Evolutionary conservation across 148 eudicot species (phyloP), one percentile per base, ranked within the genome.

Genomic region (Silene conica): DNA sequence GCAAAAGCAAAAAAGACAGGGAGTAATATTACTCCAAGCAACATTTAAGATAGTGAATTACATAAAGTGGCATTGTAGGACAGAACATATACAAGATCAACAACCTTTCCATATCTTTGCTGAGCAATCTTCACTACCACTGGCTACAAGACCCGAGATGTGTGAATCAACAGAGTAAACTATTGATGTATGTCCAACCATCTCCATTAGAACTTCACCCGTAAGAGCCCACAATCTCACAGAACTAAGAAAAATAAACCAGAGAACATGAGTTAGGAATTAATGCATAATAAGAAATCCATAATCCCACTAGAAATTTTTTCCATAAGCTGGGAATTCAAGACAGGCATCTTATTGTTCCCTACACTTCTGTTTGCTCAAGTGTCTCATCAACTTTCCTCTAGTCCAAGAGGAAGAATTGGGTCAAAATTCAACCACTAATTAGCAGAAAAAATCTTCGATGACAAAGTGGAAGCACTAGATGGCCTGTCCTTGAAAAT

Each of bases 51-150:
- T n/a, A 38, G 8, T 38, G 43, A 38, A 6, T 38, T 7, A 61
- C 15, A 60, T 21, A 21, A 60, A 55, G 19, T 23, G 54, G 38
- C 23, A 73, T 23, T 22, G 26, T 28, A 70, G 48, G 18, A 28
- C 43, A 13, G 21, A 1, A 46, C 45, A 73, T 28, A 31, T 52
- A 28, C 15, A 63, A 23, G 78, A 55, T 70, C 31, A 73, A 70
- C 66, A 67, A 95, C 98, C 98, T 92, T 95, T 95, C 98, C 98
- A 95, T 71, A 95, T 88, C 82, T 89, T 95, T 58, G 86, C 96
- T 50, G 81, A 87, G 76, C 92, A 82, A 74, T 95, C 98, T 86
- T 95, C 98, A 79, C 98, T 95, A 18, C 90, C 92, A 84, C 96
- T 95, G 75, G 84, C 92, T 79, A 95, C 79, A 81, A 87, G 89